phyloP scores from a whole-genome alignment of 1,284 basidiomycete species.

The Jaminaea rosea region DNA sequence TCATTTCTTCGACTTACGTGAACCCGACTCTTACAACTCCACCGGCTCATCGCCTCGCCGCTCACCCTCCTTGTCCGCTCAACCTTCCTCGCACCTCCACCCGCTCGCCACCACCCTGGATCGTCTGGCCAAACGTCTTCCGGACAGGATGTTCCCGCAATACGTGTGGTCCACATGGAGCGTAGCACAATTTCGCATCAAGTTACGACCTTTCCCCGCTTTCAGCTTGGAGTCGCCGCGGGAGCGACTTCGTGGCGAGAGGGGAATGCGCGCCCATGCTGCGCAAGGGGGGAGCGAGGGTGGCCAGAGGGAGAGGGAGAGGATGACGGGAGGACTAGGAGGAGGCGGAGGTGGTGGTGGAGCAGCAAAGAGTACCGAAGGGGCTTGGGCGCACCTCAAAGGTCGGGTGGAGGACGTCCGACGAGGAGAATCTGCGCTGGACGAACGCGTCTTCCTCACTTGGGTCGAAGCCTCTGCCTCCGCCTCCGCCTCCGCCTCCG shows the following conservation, averaged over 20 bases:
- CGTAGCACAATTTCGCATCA: slow-evolving; percentile 30
- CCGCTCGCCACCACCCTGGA: slow-evolving; percentile 22
- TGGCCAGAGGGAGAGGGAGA: not conserved
- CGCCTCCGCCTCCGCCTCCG: not conserved
- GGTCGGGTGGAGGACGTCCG: slow-evolving; percentile 31
- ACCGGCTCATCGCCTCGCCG: not conserved
- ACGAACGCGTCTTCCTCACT: slow-evolving; percentile 30
- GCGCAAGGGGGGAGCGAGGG: not conserved
- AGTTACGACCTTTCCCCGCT: slow-evolving; percentile 21
- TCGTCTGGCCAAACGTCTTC: slow-evolving; percentile 20
- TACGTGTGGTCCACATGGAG: slow-evolving; percentile 39
- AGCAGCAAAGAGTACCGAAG: slow-evolving; percentile 17
- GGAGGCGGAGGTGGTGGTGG: slow-evolving; percentile 1
- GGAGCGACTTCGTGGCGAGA: no score
- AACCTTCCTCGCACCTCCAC: slow-evolving; percentile 3
- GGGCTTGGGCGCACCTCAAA: slow-evolving; percentile 34
- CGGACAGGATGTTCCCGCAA: slow-evolving; percentile 24
- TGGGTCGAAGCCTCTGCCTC: slow-evolving; percentile 15
- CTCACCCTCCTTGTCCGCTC: no score
- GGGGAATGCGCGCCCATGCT: not conserved
- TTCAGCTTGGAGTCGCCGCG: not conserved
- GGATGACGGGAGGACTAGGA: not conserved
- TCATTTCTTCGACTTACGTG: slow-evolving; percentile 28
- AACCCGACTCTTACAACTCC: no score
- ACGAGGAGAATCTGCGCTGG: slow-evolving; percentile 27